Evolutionary conservation across 176 grass and related monocot genomes (phyloP).

Genomic region (Elymus sibiricus): DNA sequence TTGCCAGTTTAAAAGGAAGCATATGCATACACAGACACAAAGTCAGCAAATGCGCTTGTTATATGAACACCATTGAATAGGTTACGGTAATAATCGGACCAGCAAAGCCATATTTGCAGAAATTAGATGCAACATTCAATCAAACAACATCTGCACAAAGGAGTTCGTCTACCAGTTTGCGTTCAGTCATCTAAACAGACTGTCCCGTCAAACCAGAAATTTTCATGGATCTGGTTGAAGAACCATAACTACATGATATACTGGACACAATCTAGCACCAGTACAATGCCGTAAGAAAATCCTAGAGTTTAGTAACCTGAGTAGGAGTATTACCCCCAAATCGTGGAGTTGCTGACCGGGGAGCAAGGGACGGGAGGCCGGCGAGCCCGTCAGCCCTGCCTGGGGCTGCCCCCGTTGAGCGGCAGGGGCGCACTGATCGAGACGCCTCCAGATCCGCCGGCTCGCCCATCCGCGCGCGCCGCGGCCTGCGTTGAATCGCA

Average conservation of each 20-base stretch:
- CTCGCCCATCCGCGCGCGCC: neutral
- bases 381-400: too few species aligned
- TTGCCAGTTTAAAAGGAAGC: neutral
- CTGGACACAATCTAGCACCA: too few species aligned
- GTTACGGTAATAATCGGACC: neutral
- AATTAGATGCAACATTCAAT: neutral
- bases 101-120: neutral
- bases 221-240: too few species aligned
- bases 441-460: neutral
- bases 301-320: too few species aligned
- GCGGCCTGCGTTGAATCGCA: neutral
- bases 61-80: neutral
- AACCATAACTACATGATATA: too few species aligned
- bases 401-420: neutral
- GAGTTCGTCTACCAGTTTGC: neutral
- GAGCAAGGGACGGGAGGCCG: neutral
- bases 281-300: too few species aligned
- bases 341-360: too few species aligned
- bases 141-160: neutral
- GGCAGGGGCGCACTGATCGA: neutral
- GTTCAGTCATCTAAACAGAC: neutral
- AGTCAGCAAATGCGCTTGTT: neutral
- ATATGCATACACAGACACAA: neutral
- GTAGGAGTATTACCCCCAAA: too few species aligned
- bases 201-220: too few species aligned